These are phyloP conservation scores for Nitzschia sp. DNA, from an alignment of 108 stramenopile genomes.

Conservation along the genomic window DNA sequence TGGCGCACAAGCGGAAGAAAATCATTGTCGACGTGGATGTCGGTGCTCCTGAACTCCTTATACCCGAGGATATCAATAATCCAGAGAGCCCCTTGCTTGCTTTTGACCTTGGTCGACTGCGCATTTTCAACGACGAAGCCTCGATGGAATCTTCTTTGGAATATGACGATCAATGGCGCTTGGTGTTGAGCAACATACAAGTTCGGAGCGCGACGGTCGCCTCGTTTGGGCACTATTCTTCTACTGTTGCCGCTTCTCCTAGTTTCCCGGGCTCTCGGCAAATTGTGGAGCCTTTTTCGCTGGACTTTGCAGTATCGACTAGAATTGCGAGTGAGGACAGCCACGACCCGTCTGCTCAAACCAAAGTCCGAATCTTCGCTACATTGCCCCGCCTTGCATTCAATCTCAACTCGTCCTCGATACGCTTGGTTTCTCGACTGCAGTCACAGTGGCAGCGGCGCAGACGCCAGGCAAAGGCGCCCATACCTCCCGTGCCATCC, in stretches of 20 bases:
- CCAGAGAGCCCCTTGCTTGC: conserved; percentile 45
- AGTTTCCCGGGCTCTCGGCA: conserved; percentile 3
- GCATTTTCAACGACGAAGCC: conserved; percentile 37
- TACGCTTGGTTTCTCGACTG: conserved; percentile 54
- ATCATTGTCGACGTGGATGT: conserved; percentile 63
- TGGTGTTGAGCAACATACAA: conserved; percentile 53
- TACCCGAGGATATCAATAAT: conserved; percentile 60
- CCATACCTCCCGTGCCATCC: neutral
- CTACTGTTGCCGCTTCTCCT: neutral
- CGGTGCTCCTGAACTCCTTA: conserved; percentile 59
- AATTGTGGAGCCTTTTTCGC: conserved; percentile 72
- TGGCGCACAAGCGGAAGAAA: conserved; percentile 59
- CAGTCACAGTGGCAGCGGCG: conserved; percentile 28
- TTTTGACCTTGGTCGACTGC: conserved; percentile 62
- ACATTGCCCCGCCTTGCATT: conserved; percentile 64
- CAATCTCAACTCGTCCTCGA: conserved; percentile 67
- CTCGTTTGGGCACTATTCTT: conserved; percentile 4
- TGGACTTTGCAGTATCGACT: conserved; percentile 55
- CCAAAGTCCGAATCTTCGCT: conserved; percentile 41
- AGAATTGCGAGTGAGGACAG: conserved; percentile 29
- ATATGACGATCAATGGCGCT: conserved; percentile 62
- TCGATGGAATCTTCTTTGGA: neutral
- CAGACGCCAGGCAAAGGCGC: conserved; percentile 10
- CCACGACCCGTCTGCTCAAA: conserved; percentile 15
- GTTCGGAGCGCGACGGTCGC: conserved; percentile 32